Conservation (phyloP, 768 basidiomycete genomes). For the Crepidotus variabilis region DNA sequence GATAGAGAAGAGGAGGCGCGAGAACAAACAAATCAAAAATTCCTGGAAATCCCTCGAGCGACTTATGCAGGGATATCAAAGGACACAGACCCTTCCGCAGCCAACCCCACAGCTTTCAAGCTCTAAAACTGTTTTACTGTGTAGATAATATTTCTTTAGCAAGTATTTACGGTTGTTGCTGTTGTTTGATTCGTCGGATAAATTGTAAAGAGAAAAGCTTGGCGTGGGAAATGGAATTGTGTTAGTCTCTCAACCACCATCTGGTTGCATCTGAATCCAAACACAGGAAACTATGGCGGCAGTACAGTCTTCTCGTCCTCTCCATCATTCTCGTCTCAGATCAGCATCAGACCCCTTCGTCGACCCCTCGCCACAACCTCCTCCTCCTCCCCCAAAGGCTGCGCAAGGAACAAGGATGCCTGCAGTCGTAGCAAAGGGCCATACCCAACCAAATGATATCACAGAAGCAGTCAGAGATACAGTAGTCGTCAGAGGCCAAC, state of each 20-base stretch:
- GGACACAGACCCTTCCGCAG: too few relatives aligned
- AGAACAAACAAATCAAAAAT: neutral
- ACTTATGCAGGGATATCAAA: too few relatives aligned
- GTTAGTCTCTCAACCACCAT: slow-evolving; percentile 16
- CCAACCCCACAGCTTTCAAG: too few relatives aligned
- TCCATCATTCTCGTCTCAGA: slow-evolving; percentile 35
- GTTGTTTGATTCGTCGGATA: slow-evolving; percentile 2
- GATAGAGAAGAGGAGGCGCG: slow-evolving; percentile 2
- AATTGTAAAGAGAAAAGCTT: slow-evolving; percentile 11
- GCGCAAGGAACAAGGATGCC: slow-evolving; percentile 27
- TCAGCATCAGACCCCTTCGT: slow-evolving; percentile 53
- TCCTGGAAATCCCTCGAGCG: too few relatives aligned
- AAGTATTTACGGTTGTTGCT: slow-evolving; percentile 2
- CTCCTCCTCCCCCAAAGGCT: slow-evolving; percentile 34
- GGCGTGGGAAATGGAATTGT: slow-evolving; percentile 27
- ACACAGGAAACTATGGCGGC: slow-evolving; percentile 22
- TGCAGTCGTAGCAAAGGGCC: slow-evolving; percentile 21
- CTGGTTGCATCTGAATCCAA: neutral
- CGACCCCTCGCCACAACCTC: slow-evolving; percentile 31
- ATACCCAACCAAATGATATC: slow-evolving; percentile 35
- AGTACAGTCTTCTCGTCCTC: slow-evolving; percentile 22
- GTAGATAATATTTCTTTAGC: too few relatives aligned
- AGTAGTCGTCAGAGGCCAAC: slow-evolving; percentile 47
- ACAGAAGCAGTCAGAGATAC: slow-evolving; percentile 68
- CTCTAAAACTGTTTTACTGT: too few relatives aligned